Evolutionary conservation across 2,329 filamentous ascomycete genomes (phyloP).

Genomic region (Aspergillus clavatus): DNA sequence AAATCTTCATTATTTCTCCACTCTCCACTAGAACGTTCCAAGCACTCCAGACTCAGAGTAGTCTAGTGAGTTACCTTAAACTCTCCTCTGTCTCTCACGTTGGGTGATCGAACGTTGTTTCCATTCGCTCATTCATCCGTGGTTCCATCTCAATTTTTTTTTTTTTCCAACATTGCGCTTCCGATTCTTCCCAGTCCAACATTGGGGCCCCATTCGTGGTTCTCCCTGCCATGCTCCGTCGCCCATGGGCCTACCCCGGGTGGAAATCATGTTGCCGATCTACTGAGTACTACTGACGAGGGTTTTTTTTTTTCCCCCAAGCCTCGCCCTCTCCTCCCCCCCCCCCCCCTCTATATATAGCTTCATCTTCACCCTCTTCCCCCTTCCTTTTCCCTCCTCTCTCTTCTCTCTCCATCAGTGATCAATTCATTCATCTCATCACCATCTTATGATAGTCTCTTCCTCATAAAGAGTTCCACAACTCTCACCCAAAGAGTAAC

Average conservation of each 20-base stretch:
- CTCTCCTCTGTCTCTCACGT: no score
- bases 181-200: not conserved
- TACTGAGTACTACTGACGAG: no score
- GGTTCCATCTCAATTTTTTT: no score
- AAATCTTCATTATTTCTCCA: no score
- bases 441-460: no score
- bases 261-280: not conserved
- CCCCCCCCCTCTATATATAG: not conserved
- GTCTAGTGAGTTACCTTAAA: no score
- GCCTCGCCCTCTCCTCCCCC: no score
- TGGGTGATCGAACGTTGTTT: not conserved
- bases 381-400: slow-evolving; percentile 3
- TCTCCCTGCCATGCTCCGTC: not conserved
- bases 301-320: no score
- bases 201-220: not conserved
- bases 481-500: slow-evolving; percentile 2
- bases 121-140: not conserved
- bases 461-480: no score
- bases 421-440: no score
- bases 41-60: no score
- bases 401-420: not conserved
- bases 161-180: no score
- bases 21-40: not conserved
- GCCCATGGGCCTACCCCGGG: not conserved
- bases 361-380: not conserved